Evolutionary conservation across 768 basidiomycete genomes (phyloP), one percentile per base, ranked within the genome.

Genomic region (Suillus variegatus): DNA sequence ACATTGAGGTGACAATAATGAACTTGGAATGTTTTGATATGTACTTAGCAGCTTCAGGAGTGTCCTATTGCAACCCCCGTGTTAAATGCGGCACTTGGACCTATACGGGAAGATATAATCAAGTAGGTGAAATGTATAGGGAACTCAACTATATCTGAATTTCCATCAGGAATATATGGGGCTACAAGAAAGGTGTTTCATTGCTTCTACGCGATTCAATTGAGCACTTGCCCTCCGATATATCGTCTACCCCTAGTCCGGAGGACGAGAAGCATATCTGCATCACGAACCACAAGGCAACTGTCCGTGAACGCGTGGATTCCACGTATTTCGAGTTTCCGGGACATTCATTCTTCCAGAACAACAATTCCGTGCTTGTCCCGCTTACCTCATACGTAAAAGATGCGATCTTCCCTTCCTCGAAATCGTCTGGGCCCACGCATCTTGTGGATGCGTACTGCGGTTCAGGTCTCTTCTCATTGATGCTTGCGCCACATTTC

Each of bases 391-490:
- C 85, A 66, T 94, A 96, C 78, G 94, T 97, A 63, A 84, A 84
- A 52, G 85, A 90, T 36, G 87, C 91, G 62, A 88, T 95, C 71
- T 87, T 89, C 71, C 78, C 77, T 22, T 63, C 72, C 0, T 49
- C 73, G 20, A 12, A 16, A 10, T 12, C 36, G 25, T 20, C 62
- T 4, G 67, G 63, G 8, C 88, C 87, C 1, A 95, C 92, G 0
- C 95, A 97, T 77, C 89, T 99, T 54, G 94, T 99, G 38, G 97
- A 99, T 74, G 89, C 96, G 3, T 97, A 97, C 77, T 98, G 95
- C 74, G 95, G 95, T 51, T 86, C 88, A 16, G 95, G 95, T 5
- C 85, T 96, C 62, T 96, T 97, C 76, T 88, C 92, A 3, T 88
- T 97, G 81, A 85, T 87, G 14, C 88, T 99, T 58, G 90, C 91